Base-by-base conservation (phyloP, 306 rosid species). In the Cicer chorassanicum region DNA sequence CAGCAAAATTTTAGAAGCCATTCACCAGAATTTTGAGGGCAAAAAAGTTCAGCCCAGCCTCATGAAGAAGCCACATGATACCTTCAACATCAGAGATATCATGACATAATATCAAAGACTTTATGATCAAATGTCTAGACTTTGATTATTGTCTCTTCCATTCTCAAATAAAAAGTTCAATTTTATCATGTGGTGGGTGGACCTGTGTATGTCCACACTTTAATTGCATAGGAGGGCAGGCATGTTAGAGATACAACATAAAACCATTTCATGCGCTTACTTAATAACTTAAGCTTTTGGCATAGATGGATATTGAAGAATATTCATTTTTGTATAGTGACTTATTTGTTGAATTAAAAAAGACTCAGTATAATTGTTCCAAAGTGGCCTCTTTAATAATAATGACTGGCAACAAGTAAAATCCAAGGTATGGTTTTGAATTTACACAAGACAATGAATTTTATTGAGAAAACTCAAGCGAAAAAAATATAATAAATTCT, bases 361-460 rank as follows among this genome's bases (percentile, higher is more conserved):
- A 29, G 56, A 44, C 48, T 1, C 34, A 24, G 24, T 63, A 40
- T 6, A 4, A 50, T 64, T 14, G 65, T 41, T 65, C 51, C 46
- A 76, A 66, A 66, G 24, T 76, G 19, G 44, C 46, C 36, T 14
- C 10, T 10, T n/a, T n/a, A 54, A 44, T 41, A 21, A 65, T 43
- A 54, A 15, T 1, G n/a, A 54, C 57, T 21, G 19, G 18, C 41
- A 19, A 34, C 59, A 43, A 43, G 68, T 67, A 45, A 42, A 66
- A 77, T n/a, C 38, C 62, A 77, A 68, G 45, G 57, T 24, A 55
- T 38, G 43, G 54, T 10, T 56, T 16, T 44, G 68, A 68, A 44
- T 45, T 67, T 8, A 56, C 46, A 45, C 41, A 56, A 45, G 61
- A 67, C n/a, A 42, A 53, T 42, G 6, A n/a, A 14, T 29, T 21